Conservation (phyloP, 306 rosid species). For the Geum urbanum region DNA sequence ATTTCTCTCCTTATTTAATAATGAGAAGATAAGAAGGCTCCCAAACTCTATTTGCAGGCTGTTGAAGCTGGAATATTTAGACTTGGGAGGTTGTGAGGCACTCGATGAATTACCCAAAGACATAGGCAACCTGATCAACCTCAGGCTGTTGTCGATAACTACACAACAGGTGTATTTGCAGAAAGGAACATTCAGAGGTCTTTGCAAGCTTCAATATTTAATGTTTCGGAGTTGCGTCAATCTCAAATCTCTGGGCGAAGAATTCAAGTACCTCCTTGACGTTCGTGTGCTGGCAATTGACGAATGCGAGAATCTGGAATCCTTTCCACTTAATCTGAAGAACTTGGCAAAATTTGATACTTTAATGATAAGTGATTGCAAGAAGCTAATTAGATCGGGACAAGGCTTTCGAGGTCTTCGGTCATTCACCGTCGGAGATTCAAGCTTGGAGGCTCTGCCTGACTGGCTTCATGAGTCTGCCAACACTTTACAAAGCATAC, state of each 20-base stretch:
- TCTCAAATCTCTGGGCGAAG: background rate
- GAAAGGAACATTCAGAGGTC: background rate
- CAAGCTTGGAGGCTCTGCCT: constrained; percentile 20
- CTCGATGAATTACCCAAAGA: constrained; percentile 25
- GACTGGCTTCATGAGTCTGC: too few species aligned
- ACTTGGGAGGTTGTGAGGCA: background rate
- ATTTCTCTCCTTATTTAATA: background rate
- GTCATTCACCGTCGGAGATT: background rate
- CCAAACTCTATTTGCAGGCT: too few species aligned
- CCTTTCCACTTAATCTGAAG: constrained; percentile 19
- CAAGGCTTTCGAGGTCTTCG: background rate
- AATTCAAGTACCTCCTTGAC: background rate
- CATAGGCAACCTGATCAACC: constrained; percentile 23
- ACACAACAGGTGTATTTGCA: background rate
- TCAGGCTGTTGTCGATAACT: constrained; percentile 2
- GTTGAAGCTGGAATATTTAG: constrained; percentile 8
- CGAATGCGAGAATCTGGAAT: constrained; percentile 1
- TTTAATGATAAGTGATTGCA: constrained; percentile 9
- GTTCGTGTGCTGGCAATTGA: background rate
- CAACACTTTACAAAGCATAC: background rate
- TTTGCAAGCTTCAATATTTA: background rate
- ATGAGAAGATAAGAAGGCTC: too few species aligned
- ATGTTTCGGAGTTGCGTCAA: fast-evolving
- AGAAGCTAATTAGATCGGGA: background rate
- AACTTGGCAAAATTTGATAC: constrained; percentile 22